Evolutionary conservation across 1,139 yeast species (phyloP), one percentile per base, ranked within the genome.

Genomic region (Spathaspora sp.): DNA sequence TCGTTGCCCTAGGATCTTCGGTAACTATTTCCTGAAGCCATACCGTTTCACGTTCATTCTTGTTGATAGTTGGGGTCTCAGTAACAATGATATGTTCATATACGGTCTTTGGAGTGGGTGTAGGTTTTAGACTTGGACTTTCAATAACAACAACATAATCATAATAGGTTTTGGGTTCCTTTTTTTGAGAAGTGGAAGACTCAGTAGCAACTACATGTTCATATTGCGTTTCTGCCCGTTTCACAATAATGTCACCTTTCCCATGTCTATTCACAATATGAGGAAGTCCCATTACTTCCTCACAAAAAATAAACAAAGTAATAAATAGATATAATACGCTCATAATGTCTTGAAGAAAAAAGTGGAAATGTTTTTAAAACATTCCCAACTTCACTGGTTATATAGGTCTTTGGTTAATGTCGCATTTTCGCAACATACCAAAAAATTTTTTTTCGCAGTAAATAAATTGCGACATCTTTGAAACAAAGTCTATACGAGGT

Each of bases 361-460:
- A 31, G 3, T 13, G 4, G 18, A 15, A 29, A n/a, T n/a, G n/a
- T n/a, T n/a, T n/a, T n/a, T n/a, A n/a, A 26, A 26, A 26, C 11
- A 7, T 7, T 9, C 15, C 18, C 18, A 9, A 31, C 15, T 9
- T 4, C 9, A 8, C 5, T 6, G 5, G 40, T 20, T 38, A 38
- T 38, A 38, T 38, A 38, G 2, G 7, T 37, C 10, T 20, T 18
- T 37, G 18, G 13, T 23, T 13, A 25, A 26, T 3, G 15, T 23
- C 26, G 10, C 41, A 11, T 39, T 26, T 16, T 31, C 18, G 36
- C 36, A 31, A 15, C 18, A 8, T 4, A 29, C 23, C 23, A 29
- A 27, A 11, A 11, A 29, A 2, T 24, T 7, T 27, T 31, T 41
- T 31, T 41, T 41, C 36, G 43, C 43, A 33, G 33, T 37, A 9